Evolutionary conservation across 768 basidiomycete species (phyloP), one percentile per base, ranked within the genome.

Genomic region (Wakefieldia striispora): DNA sequence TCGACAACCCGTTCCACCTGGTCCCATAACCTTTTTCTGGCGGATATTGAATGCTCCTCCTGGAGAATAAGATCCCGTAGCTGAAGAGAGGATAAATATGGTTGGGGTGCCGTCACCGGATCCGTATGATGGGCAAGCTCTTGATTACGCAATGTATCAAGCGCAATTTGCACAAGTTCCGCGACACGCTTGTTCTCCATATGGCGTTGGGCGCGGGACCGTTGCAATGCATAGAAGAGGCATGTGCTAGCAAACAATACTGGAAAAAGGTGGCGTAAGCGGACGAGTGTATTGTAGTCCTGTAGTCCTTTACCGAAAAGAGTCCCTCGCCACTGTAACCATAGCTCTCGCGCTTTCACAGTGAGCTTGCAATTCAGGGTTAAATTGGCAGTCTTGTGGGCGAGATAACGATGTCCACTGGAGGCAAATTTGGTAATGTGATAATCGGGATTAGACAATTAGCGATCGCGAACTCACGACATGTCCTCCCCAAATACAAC

Each of bases 11-110:
- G 79, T 66, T 91, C 90, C 42, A 97, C 93, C 56, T 79, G 76
- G 50, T 82, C 76, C 94, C 94, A 97, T 39, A 97, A 60, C 40
- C 80, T 74, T 50, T 77, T 76, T 50, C 91, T 76, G 27, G 71
- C 74, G 20, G 78, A 61, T 34, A 89, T 78, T 23, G 88, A 89
- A 66, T 87, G 88, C 58, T 92, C 86, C 51, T 88, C 82, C 59
- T 88, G 85, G 27, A 97, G 71, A 36, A 95, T 78, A 46, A 89
- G 75, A 69, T 97, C 93, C 47, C 94, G 88, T 39, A 97, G 79
- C 64, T 94, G 92, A 43, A 91, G 72, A 21, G 91, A 90, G 12
- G 91, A 88, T 54, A 95, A 68, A 74, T 86, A 91, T 8, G 89
- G 82, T 37, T 82, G 76, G 8, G 90, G 82, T 33, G 80, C 76